A percentile compares a stretch with the other conserved stretches of the same genome.
Conservation (phyloP, 2,329 filamentous ascomycete genomes). For the Claviceps sp. region DNA sequence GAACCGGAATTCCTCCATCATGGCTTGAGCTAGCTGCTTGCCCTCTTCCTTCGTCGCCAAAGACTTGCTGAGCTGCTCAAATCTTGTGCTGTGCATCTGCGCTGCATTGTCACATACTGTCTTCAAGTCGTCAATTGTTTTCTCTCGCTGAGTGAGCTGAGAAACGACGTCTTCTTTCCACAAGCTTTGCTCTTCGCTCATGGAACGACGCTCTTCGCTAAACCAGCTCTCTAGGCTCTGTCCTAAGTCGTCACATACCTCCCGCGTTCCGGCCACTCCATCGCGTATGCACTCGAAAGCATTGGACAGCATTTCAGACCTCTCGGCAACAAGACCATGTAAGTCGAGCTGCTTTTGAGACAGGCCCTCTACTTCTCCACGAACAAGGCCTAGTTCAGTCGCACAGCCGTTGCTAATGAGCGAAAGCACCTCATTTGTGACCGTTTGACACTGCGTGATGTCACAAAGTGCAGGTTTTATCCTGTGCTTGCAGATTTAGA, state of each 20-base stretch:
- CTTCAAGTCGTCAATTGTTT: conserved; percentile 2
- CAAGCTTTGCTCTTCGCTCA: conserved; percentile 1
- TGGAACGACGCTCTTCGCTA: neutral
- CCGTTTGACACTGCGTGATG: conserved; percentile 2
- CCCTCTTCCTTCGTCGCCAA: conserved; percentile 4
- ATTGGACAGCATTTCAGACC: neutral
- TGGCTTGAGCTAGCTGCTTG: conserved; percentile 8
- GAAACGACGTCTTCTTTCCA: conserved; percentile 1
- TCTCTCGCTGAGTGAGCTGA: neutral
- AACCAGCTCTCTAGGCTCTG: conserved; percentile 1
- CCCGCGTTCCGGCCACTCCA: neutral
- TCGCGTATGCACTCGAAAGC: neutral
- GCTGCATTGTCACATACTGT: neutral
- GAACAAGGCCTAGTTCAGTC: conserved; percentile 1
- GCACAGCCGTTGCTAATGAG: conserved; percentile 3
- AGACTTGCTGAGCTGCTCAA: conserved; percentile 2
- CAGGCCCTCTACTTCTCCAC: conserved; percentile 2
- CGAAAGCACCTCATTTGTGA: conserved; percentile 2
- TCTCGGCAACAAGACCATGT: conserved; percentile 4
- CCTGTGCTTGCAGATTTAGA: neutral
- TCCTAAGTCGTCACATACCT: neutral
- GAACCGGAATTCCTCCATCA: conserved; percentile 10
- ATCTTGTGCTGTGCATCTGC: neutral
- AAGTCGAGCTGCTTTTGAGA: conserved; percentile 5
- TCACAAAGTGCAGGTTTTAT: conserved; percentile 2